Conservation (phyloP, 768 basidiomycete genomes). For the Gloeopeniophorella convolvens region DNA sequence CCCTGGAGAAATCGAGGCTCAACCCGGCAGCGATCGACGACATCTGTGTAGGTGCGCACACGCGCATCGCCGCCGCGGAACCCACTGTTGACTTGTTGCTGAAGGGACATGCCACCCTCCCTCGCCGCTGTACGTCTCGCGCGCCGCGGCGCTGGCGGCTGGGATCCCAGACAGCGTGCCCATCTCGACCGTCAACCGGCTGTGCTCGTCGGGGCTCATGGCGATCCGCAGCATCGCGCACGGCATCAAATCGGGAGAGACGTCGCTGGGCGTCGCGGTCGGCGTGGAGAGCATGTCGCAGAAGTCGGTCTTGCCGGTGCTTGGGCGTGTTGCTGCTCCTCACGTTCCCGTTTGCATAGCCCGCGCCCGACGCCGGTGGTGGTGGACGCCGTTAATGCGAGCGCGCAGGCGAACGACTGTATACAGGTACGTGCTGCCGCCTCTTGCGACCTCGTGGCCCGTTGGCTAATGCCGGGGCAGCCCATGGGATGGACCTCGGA, state of each 20-base stretch:
- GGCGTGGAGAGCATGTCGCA: constrained; percentile 81
- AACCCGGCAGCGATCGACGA: constrained; percentile 72
- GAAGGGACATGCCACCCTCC: constrained; percentile 79
- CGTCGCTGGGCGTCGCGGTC: constrained; percentile 78
- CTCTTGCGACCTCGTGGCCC: neutral
- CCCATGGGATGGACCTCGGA: constrained; percentile 97
- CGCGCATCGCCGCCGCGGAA: neutral
- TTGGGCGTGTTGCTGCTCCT: constrained; percentile 5
- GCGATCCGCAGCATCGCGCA: constrained; percentile 89
- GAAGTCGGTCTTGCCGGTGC: constrained; percentile 44
- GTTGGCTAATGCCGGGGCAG: constrained; percentile 31
- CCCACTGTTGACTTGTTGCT: neutral
- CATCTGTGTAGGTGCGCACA: constrained; percentile 67
- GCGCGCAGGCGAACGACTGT: constrained; percentile 66
- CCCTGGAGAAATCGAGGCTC: constrained; percentile 57
- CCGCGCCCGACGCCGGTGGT: constrained; percentile 70
- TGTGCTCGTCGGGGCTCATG: constrained; percentile 93
- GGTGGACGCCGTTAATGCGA: constrained; percentile 46
- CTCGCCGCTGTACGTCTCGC: constrained; percentile 73
- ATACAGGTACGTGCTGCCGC: constrained; percentile 45
- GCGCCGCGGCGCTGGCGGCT: constrained; percentile 82
- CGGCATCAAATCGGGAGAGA: constrained; percentile 76
- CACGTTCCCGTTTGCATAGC: constrained; percentile 32
- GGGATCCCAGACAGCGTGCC: constrained; percentile 84
- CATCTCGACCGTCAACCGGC: constrained; percentile 85